Conservation (phyloP, 2,329 filamentous ascomycete genomes). For the Mycosphaerelloides madeirae region DNA sequence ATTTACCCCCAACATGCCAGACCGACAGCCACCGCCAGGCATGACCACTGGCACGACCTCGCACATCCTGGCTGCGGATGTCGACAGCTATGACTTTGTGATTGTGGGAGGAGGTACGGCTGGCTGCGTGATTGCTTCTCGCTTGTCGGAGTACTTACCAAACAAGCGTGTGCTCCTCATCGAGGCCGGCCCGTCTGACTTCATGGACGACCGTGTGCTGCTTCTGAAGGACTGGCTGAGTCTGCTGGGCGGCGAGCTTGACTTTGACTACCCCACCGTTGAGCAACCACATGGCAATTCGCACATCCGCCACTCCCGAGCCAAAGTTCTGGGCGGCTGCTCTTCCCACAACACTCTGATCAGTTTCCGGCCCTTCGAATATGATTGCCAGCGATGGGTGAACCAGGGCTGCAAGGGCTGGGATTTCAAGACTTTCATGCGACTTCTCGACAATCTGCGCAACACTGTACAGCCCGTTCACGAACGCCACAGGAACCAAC, state of each 20-base stretch:
- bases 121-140: conserved; percentile 76
- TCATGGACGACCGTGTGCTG: conserved; percentile 79
- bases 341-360: conserved; percentile 93
- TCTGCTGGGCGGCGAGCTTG: conserved; percentile 78
- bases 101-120: conserved; percentile 82
- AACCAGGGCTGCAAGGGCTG: conserved; percentile 76
- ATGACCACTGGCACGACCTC: conserved; percentile 60
- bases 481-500: conserved; percentile 77
- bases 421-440: conserved; percentile 79
- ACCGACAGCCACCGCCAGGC: conserved; percentile 3
- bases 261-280: conserved; percentile 85
- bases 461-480: conserved; percentile 91
- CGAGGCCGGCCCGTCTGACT: conserved; percentile 85
- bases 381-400: conserved; percentile 82
- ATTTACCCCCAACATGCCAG: conserved; percentile 7
- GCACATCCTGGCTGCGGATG: conserved; percentile 59
- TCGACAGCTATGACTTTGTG: conserved; percentile 73
- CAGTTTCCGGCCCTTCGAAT: conserved; percentile 85
- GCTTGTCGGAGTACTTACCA: conserved; percentile 77
- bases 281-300: conserved; percentile 91
- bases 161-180: conserved; percentile 76
- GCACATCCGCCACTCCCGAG: conserved; percentile 83
- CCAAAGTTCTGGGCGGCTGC: conserved; percentile 88
- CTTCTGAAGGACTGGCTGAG: conserved; percentile 83
- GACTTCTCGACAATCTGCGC: conserved; percentile 74